phyloP scores from a whole-genome alignment of 2,329 filamentous ascomycete species.

The Pestalotiopsis sp. region DNA sequence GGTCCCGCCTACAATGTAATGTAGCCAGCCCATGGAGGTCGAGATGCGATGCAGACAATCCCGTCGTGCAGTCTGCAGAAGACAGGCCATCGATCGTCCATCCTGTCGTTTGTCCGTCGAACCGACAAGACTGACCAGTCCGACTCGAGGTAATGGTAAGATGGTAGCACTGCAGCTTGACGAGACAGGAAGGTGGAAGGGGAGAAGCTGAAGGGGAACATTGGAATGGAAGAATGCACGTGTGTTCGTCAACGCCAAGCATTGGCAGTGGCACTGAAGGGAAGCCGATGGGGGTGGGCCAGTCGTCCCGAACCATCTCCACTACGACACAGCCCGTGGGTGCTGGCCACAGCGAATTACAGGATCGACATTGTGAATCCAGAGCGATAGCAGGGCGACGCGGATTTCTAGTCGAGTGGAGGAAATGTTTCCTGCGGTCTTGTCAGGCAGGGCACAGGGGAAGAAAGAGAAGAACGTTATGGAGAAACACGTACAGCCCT shows the following conservation, averaged over 20 bases:
- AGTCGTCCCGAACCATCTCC: background rate
- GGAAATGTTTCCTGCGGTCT: too few relatives aligned
- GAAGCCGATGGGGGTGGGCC: background rate
- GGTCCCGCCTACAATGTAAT: too few relatives aligned
- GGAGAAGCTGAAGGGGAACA: background rate
- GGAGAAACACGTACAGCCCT: background rate
- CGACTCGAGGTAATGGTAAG: background rate
- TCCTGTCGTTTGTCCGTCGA: too few relatives aligned
- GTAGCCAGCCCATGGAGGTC: too few relatives aligned
- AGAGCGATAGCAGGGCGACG: background rate
- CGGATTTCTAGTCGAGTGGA: background rate
- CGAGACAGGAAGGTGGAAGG: constrained; percentile 5
- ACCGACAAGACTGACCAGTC: background rate
- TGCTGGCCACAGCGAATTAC: background rate
- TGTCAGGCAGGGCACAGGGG: too few relatives aligned
- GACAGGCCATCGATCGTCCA: too few relatives aligned
- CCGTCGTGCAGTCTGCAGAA: too few relatives aligned
- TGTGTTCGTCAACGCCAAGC: background rate
- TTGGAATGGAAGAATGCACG: background rate
- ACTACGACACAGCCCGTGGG: background rate
- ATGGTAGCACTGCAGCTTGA: background rate
- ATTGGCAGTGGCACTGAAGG: background rate
- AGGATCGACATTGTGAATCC: background rate
- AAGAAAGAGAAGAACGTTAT: too few relatives aligned
- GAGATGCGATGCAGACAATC: too few relatives aligned